Evolutionary conservation across 2,329 filamentous ascomycete species (phyloP).

Genomic region (Colletotrichum limetticola): DNA sequence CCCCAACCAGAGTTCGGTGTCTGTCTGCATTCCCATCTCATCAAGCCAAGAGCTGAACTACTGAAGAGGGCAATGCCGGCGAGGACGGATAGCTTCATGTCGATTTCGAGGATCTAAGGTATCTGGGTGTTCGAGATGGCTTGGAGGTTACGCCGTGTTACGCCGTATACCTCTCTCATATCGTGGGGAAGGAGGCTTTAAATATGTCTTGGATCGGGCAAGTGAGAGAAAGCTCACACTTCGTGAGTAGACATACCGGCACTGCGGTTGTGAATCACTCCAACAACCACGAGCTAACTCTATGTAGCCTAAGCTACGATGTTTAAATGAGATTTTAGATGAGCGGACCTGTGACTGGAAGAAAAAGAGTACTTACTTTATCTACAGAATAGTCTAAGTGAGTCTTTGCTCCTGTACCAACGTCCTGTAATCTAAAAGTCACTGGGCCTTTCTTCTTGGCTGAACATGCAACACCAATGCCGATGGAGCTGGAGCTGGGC

Average conservation of each 20-base stretch:
- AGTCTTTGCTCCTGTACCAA: not conserved
- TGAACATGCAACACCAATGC: accelerated
- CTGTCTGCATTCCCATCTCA: not conserved
- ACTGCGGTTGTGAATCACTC: not conserved
- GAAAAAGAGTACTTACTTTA: not conserved
- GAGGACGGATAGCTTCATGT: not conserved
- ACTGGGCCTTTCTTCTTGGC: not conserved
- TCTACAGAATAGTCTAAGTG: not conserved
- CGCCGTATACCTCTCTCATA: not conserved
- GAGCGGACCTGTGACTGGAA: not conserved
- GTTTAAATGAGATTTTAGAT: not conserved
- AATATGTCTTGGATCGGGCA: not conserved
- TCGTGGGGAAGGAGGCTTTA: not conserved
- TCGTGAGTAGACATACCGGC: too few species aligned
- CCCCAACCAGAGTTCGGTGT: not conserved
- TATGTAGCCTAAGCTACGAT: too few species aligned
- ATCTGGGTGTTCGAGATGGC: not conserved
- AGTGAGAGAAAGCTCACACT: not conserved
- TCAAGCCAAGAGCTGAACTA: not conserved
- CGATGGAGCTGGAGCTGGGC: not conserved
- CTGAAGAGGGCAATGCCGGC: not conserved
- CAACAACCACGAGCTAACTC: not conserved
- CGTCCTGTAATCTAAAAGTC: not conserved
- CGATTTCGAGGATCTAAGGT: not conserved
- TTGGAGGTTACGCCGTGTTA: not conserved